Percentiles rank a stretch among this genome's conserved stretches.
phyloP scores from a whole-genome alignment of 73 alveolate genomes.

The Tetrahymena borealis region DNA sequence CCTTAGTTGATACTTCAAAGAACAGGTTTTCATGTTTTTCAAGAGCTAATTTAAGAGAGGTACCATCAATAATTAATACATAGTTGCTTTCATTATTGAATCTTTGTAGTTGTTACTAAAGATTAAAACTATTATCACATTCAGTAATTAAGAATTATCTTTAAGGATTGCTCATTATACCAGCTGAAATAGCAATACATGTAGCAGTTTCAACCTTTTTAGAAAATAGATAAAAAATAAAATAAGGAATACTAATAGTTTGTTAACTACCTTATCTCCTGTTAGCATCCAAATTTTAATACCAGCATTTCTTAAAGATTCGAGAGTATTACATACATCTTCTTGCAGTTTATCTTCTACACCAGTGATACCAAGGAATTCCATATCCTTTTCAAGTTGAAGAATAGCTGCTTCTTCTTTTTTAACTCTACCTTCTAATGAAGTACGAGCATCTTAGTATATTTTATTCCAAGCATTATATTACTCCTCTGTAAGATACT shows the following conservation, averaged over 20 bases:
- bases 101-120: background rate
- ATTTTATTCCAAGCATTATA: slow-evolving; percentile 55
- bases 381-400: slow-evolving; percentile 79
- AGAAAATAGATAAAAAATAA: background rate
- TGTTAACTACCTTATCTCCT: slow-evolving; percentile 88
- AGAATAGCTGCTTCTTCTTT: slow-evolving; percentile 53
- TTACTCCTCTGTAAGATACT: slow-evolving; percentile 53
- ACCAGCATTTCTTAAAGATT: slow-evolving; percentile 81
- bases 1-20: slow-evolving; percentile 54
- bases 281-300: slow-evolving; percentile 90
- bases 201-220: slow-evolving; percentile 45
- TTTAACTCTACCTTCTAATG: slow-evolving; percentile 67
- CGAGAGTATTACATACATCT: slow-evolving; percentile 73
- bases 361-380: slow-evolving; percentile 84
- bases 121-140: background rate
- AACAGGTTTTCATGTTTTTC: slow-evolving; percentile 46
- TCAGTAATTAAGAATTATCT: background rate
- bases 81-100: background rate
- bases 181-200: slow-evolving; percentile 68
- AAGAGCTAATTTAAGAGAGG: slow-evolving; percentile 19
- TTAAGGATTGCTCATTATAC: background rate
- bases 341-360: slow-evolving; percentile 91
- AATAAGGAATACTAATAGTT: too few relatives aligned
- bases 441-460: slow-evolving; percentile 70
- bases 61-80: slow-evolving; percentile 28